Evolutionary conservation across 352 stramenopile species (phyloP).

Genomic region (Phytophthora palmivora): DNA sequence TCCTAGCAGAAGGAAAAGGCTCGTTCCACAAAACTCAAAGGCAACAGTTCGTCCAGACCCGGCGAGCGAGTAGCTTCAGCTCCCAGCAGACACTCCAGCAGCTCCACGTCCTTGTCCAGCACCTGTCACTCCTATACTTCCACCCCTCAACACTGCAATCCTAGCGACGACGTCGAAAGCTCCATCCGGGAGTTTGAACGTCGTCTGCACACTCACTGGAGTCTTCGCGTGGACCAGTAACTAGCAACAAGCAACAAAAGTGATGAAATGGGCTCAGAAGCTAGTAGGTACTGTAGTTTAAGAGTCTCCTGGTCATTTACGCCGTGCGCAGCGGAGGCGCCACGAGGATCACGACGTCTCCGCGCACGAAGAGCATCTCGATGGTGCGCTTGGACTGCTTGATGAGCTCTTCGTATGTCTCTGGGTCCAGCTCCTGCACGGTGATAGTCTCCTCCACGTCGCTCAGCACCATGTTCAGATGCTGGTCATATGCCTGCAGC

Average conservation of each 20-base stretch:
- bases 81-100: constrained; percentile 6
- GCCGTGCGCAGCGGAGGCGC: constrained; percentile 95
- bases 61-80: background rate
- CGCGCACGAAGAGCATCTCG: constrained; percentile 99
- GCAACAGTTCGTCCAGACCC: background rate
- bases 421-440: constrained; percentile 95
- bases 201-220: constrained; percentile 29
- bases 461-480: constrained; percentile 99
- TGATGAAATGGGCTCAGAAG: constrained; percentile 1
- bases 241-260: constrained; percentile 3
- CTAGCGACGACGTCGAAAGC: constrained; percentile 30
- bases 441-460: constrained; percentile 99
- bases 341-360: constrained; percentile 98
- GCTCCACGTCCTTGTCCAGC: constrained; percentile 5
- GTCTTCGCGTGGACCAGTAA: constrained; percentile 5
- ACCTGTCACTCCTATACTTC: constrained; percentile 26
- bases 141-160: background rate
- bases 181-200: constrained; percentile 56
- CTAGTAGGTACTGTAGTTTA: background rate
- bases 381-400: constrained; percentile 95
- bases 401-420: constrained; percentile 98
- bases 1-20: constrained; percentile 3
- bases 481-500: constrained; percentile 98
- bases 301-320: constrained; percentile 22
- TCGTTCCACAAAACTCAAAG: background rate